These are phyloP conservation scores for Lecanicillium sp. DNA, from an alignment of 2,329 filamentous ascomycete species.

Conservation along the genomic window DNA sequence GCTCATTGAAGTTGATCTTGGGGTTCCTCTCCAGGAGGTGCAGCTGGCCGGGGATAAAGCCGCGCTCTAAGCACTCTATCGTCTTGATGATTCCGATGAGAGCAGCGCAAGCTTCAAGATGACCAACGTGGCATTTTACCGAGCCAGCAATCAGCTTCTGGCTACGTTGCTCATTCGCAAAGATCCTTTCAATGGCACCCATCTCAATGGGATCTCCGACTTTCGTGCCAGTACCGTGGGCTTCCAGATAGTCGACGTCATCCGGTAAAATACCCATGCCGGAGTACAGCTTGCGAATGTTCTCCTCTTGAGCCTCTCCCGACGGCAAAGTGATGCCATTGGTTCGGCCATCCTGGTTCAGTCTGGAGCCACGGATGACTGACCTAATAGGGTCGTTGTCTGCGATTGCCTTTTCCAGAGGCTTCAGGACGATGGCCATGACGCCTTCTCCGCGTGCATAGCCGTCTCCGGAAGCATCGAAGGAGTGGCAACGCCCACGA, in stretches of 20 bases:
- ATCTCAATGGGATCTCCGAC: constrained; percentile 46
- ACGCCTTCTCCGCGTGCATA: constrained; percentile 49
- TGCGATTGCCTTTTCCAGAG: constrained; percentile 34
- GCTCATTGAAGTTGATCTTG: constrained; percentile 26
- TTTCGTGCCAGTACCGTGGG: constrained; percentile 26
- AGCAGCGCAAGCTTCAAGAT: constrained; percentile 40
- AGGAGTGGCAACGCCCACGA: constrained; percentile 15
- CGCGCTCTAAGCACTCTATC: constrained; percentile 38
- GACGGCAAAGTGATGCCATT: constrained; percentile 51
- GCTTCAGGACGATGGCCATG: constrained; percentile 41
- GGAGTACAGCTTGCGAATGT: constrained; percentile 33
- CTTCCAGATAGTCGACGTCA: constrained; percentile 35
- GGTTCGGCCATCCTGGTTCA: constrained; percentile 48
- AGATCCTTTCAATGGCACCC: constrained; percentile 36
- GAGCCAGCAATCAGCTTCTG: constrained; percentile 31
- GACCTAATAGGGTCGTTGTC: constrained; percentile 47
- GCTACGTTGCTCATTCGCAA: constrained; percentile 22
- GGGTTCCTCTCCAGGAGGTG: constrained; percentile 41
- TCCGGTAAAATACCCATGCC: constrained; percentile 29
- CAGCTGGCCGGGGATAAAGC: constrained; percentile 39
- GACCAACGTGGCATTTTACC: constrained; percentile 42
- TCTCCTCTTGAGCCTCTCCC: constrained; percentile 30
- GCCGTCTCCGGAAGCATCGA: constrained; percentile 39
- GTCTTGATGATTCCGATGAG: constrained; percentile 42
- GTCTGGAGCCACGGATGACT: constrained; percentile 39